Conservation (phyloP, 768 basidiomycete species). For the Suillus ampliporus region DNA sequence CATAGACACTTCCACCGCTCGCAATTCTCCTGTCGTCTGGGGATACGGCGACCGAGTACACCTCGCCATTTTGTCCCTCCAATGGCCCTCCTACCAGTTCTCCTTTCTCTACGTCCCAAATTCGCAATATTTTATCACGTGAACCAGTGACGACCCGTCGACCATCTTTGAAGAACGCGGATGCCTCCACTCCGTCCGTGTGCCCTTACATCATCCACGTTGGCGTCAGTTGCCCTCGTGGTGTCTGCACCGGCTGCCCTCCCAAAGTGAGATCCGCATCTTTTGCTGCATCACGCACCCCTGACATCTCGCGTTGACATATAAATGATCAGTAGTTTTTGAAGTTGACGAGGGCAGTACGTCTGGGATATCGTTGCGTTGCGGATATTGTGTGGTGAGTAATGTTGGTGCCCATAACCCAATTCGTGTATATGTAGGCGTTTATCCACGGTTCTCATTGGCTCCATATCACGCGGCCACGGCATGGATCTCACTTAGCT, state of each 20-base stretch:
- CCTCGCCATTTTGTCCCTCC: neutral
- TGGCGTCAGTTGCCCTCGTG: no score
- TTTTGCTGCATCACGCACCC: neutral
- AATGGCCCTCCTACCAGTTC: no score
- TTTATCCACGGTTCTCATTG: no score
- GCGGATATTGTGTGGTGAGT: neutral
- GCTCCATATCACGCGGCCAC: no score
- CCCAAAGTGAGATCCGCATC: no score
- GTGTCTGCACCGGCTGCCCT: neutral
- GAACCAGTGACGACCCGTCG: no score
- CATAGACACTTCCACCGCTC: constrained; percentile 10
- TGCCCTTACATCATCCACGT: no score
- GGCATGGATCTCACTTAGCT: no score
- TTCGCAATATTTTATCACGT: no score
- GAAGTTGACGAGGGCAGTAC: neutral
- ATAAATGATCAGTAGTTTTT: neutral
- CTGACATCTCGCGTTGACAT: neutral
- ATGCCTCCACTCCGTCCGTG: no score
- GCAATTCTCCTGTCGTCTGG: constrained; percentile 1
- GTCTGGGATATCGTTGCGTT: neutral
- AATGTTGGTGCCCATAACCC: neutral
- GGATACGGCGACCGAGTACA: constrained; percentile 11
- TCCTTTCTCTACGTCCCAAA: no score
- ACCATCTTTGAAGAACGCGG: no score
- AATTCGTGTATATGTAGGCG: neutral